Evolutionary conservation across 192 early-diverging fungal genomes (phyloP).

Genomic region (Linnemannia zychae): DNA sequence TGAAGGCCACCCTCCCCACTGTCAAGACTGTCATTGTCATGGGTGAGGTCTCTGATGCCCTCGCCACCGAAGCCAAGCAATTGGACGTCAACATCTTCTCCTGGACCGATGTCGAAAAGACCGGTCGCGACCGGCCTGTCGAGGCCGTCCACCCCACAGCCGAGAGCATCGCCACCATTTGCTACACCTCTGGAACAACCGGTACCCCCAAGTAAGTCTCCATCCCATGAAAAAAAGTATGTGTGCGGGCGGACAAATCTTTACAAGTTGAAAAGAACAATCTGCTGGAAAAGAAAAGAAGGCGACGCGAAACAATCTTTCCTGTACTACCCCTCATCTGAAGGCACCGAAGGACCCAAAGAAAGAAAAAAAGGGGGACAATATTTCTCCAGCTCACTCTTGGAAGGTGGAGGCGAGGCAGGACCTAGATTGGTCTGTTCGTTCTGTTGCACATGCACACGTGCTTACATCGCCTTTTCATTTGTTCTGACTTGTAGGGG

Average conservation of each 20-base stretch:
- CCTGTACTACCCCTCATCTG: too few species aligned
- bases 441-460: neutral
- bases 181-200: slow-evolving; percentile 89
- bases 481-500: slow-evolving; percentile 17
- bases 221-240: slow-evolving; percentile 37
- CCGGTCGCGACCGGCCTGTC: slow-evolving; percentile 61
- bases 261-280: too few species aligned
- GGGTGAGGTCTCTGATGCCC: slow-evolving; percentile 52
- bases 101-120: slow-evolving; percentile 71
- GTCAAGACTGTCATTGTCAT: slow-evolving; percentile 68
- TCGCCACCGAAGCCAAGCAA: slow-evolving; percentile 46
- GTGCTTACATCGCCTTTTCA: neutral
- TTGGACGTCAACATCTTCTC: slow-evolving; percentile 37
- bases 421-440: neutral
- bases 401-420: neutral
- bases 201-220: slow-evolving; percentile 69
- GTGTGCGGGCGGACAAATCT: too few species aligned
- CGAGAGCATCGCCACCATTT: slow-evolving; percentile 79
- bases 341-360: too few species aligned
- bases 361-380: neutral
- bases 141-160: slow-evolving; percentile 66
- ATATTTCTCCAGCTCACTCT: neutral
- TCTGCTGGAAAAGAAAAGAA: too few species aligned
- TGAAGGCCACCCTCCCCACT: slow-evolving; percentile 52
- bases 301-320: too few species aligned